Conservation (phyloP, 1,284 basidiomycete genomes). For the Phenoliferia sp. region DNA sequence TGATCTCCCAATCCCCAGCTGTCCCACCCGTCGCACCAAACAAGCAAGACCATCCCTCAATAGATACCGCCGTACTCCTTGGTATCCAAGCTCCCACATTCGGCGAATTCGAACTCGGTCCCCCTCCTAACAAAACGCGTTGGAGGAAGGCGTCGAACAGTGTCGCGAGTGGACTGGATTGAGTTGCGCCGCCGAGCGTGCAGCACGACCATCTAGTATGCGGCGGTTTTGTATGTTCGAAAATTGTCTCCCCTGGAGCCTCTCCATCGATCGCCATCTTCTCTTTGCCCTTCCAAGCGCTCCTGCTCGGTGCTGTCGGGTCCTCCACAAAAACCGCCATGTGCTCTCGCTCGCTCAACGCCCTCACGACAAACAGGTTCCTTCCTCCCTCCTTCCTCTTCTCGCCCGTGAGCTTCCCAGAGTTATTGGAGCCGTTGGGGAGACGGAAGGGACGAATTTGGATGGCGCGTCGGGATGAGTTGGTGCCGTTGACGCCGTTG, state of each 20-base stretch:
- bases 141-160: constrained; percentile 33
- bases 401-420: background rate
- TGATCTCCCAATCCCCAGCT: constrained; percentile 27
- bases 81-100: constrained; percentile 17
- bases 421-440: background rate
- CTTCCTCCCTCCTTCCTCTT: constrained; percentile 12
- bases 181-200: constrained; percentile 7
- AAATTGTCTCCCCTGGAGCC: background rate
- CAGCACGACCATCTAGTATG: constrained; percentile 25
- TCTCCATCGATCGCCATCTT: background rate
- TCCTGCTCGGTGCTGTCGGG: constrained; percentile 9
- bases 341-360: constrained; percentile 7
- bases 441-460: constrained; percentile 21
- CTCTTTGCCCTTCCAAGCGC: constrained; percentile 8
- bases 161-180: background rate
- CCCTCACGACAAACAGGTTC: constrained; percentile 29
- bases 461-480: constrained; percentile 14
- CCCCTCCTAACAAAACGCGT: constrained; percentile 21
- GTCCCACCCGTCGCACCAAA: constrained; percentile 9
- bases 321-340: constrained; percentile 27
- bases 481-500: background rate
- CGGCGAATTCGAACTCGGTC: constrained; percentile 3
- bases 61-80: constrained; percentile 18
- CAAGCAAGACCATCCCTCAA: constrained; percentile 27
- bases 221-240: background rate